These are phyloP conservation scores for Yarrowia alimentaria DNA, from an alignment of 805 yeast species.

Conservation along the genomic window DNA sequence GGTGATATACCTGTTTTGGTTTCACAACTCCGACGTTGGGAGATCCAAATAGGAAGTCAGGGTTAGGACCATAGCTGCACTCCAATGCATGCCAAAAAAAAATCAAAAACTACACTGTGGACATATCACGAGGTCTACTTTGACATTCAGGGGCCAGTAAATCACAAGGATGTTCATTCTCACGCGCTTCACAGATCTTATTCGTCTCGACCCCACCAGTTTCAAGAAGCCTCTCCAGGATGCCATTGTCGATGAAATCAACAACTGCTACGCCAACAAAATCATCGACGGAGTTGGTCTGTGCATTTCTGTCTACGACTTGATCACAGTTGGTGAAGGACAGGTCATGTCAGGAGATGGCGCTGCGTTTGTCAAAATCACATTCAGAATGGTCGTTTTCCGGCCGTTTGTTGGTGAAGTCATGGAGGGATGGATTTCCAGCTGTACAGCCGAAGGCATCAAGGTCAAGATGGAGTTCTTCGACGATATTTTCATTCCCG, in stretches of 20 bases:
- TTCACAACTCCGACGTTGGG: conserved; percentile 34
- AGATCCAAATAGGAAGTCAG: conserved; percentile 34
- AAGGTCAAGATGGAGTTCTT: conserved; percentile 81
- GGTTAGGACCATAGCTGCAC: conserved; percentile 22
- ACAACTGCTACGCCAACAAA: conserved; percentile 80
- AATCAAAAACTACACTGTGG: not conserved
- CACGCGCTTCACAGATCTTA: conserved; percentile 74
- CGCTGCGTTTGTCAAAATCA: conserved; percentile 71
- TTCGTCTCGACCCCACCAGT: conserved; percentile 83
- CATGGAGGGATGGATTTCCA: conserved; percentile 87
- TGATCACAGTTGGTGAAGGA: conserved; percentile 81
- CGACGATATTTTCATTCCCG: conserved; percentile 89
- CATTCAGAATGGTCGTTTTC: conserved; percentile 75
- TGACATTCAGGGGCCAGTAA: not conserved
- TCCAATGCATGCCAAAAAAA: conserved; percentile 23
- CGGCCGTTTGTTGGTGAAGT: conserved; percentile 95
- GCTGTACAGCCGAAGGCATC: conserved; percentile 84
- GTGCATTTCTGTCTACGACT: conserved; percentile 80
- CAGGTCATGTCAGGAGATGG: conserved; percentile 93
- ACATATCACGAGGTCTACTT: conserved; percentile 29
- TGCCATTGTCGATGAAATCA: conserved; percentile 76
- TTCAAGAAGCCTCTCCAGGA: conserved; percentile 70
- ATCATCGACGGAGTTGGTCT: conserved; percentile 82
- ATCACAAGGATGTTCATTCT: conserved; percentile 69
- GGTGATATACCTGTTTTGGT: too few species aligned